These are phyloP conservation scores for Oryza australiensis DNA, from an alignment of 176 grass and related monocot species.

Conservation along the genomic window DNA sequence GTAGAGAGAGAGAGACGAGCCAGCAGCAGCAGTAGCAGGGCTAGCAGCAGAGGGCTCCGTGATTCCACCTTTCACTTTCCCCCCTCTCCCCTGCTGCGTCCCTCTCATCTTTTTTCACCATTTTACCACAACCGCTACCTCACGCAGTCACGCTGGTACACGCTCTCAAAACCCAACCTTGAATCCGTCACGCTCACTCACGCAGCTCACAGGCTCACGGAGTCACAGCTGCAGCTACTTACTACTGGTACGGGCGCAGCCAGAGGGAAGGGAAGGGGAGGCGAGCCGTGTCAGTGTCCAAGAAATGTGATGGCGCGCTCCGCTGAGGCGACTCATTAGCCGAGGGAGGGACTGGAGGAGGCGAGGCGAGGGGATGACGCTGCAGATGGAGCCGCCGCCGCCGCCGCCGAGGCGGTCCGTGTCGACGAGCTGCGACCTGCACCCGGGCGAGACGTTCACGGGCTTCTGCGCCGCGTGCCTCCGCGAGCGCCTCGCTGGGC, in stretches of 20 bases:
- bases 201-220: background rate
- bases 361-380: constrained; percentile 19
- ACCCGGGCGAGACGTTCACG: constrained; percentile 73
- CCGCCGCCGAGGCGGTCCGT: constrained; percentile 42
- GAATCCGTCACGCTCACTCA: constrained; percentile 13
- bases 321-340: background rate
- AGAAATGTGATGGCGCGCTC: constrained; percentile 24
- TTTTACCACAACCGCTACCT: background rate
- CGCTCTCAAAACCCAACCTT: constrained; percentile 27
- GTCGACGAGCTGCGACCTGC: constrained; percentile 72
- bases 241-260: constrained; percentile 15
- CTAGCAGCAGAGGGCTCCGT: background rate
- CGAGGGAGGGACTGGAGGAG: background rate
- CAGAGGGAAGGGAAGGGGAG: background rate
- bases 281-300: background rate
- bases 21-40: background rate
- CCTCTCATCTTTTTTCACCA: background rate
- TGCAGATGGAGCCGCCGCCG: constrained; percentile 54
- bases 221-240: background rate
- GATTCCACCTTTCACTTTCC: constrained; percentile 1
- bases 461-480: constrained; percentile 92
- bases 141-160: background rate
- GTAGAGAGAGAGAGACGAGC: background rate
- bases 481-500: constrained; percentile 78
- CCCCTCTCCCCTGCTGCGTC: too few species aligned